Evolutionary conservation across 192 early-diverging fungal species (phyloP), one percentile per base, ranked within the genome.

Genomic region (Thoreauomyces humboldtii): DNA sequence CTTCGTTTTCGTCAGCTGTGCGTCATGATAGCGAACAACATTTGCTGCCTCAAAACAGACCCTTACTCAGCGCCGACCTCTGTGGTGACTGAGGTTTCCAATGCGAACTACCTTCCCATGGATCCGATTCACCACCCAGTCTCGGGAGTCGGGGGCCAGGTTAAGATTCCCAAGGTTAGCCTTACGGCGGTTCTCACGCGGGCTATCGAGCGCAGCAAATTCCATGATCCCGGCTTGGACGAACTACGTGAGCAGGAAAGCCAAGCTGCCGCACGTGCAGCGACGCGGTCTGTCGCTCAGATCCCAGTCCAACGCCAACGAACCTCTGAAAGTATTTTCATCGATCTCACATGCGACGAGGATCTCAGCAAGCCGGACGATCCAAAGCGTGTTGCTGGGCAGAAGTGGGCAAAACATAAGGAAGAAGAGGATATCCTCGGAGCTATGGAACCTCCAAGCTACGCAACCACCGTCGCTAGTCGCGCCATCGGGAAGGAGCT

Each of bases 31-130:
- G 19, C 33, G n/a, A 24, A 36, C 42, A 4, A 59, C 35, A 32
- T 42, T 4, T 15, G 15, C 21, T 37, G 47, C 17, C 38, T 15
- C 22, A 17, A 38, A 44, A 17, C 6, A 17, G 42, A 28, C 50
- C 27, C 5, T 29, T 15, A 25, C 0, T 21, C 28, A 32, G 34
- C 22, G 14, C 34, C 57, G 21, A 41, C 34, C 57, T 5, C 34
- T 19, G 34, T 42, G 15, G 41, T 48, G 25, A 17, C 17, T 9
- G 34, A 63, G 41, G 24, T 52, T 22, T 21, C 61, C 21, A 17
- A 12, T 5, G 47, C 35, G 2, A 36, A 21, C 28, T 63, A 63
- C 37, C 50, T 37, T 6, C 19, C 31, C 17, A 63, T 63, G 61
- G 61, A 63, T 25, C 3, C 19, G 2, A 35, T 4, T 34, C 15